Evolutionary conservation across 2,329 filamentous ascomycete species (phyloP), one percentile per base, ranked within the genome.

Genomic region (Arthrobotrys pseudoclavata): DNA sequence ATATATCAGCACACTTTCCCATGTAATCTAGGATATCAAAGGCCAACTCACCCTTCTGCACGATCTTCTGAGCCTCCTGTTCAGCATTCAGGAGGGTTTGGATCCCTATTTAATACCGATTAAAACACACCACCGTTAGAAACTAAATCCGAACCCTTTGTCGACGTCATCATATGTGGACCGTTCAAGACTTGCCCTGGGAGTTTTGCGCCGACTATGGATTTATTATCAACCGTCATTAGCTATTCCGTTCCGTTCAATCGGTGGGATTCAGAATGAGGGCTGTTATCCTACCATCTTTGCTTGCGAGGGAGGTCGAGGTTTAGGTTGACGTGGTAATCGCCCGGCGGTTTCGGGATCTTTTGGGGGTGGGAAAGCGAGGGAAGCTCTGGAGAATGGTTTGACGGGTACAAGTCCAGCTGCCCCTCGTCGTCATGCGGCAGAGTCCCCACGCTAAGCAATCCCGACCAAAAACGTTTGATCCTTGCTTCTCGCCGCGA

Each of bases 41-140:
- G 20, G 4, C 78, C 15, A 37, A 37, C 52, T 57, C 29, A 96
- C 95, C 92, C 89, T 96, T 94, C 85, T 98, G 95, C 74, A 99
- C 94, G 84, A 99, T 99, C 89, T 97, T 97, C 86, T 97, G 95
- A 79, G 96, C 96, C 85, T 98, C 95, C 85, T 94, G 92, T 89
- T 99, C 96, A 82, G 96, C 94, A 95, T 98, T 81, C 69, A 80
- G 67, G 47, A 79, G 69, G 79, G 57, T 72, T 61, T 20, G 42
- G 34, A 69, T 60, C 63, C 81, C 31, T 82, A 79, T 63, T 7
- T 24, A 34, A 4, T 40, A 15, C 48, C n/a, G 6, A 22, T 9
- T 45, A 29, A 18, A n/a, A 22, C 2, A 1, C 0, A 0, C 6
- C 37, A 7, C 20, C 24, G 29, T 76, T 69, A 76, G 64, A 69